These are phyloP conservation scores for Ceratocystis ficicola DNA, from an alignment of 2,329 filamentous ascomycete species.

Conservation along the genomic window DNA sequence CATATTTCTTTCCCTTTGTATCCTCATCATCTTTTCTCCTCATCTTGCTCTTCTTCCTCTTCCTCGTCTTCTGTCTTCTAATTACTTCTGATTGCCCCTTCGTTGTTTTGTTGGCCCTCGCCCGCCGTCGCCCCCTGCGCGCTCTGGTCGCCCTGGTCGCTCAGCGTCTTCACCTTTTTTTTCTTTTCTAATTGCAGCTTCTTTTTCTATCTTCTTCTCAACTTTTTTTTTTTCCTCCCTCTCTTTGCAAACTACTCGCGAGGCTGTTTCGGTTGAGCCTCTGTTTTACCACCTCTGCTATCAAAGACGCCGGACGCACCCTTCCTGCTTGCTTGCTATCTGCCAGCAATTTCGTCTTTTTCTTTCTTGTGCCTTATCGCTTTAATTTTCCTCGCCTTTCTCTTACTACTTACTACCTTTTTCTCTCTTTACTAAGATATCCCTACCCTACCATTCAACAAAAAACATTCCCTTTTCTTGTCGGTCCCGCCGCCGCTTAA, in stretches of 20 bases:
- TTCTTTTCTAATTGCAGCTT: background rate
- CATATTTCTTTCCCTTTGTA: background rate
- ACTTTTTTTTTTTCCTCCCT: background rate
- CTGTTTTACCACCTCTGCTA: background rate
- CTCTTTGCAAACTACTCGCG: background rate
- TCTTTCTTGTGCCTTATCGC: background rate
- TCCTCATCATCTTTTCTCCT: background rate
- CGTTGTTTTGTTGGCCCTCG: background rate
- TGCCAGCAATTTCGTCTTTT: background rate
- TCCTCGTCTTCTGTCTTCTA: background rate
- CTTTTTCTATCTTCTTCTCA: conserved; percentile 5
- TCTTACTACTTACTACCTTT: background rate
- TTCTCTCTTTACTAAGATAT: background rate
- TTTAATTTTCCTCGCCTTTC: background rate
- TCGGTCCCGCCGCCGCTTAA: conserved; percentile 6
- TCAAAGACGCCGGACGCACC: background rate
- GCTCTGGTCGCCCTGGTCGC: conserved; percentile 19
- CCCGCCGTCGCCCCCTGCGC: background rate
- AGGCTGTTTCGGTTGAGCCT: background rate
- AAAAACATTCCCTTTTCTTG: background rate
- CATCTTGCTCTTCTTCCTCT: background rate
- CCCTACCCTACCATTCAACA: background rate
- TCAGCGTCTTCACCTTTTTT: conserved; percentile 15
- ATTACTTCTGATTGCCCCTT: background rate
- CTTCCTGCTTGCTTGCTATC: background rate